Conservation (phyloP, 192 early-diverging fungal species). For the Coemansia javaensis region DNA sequence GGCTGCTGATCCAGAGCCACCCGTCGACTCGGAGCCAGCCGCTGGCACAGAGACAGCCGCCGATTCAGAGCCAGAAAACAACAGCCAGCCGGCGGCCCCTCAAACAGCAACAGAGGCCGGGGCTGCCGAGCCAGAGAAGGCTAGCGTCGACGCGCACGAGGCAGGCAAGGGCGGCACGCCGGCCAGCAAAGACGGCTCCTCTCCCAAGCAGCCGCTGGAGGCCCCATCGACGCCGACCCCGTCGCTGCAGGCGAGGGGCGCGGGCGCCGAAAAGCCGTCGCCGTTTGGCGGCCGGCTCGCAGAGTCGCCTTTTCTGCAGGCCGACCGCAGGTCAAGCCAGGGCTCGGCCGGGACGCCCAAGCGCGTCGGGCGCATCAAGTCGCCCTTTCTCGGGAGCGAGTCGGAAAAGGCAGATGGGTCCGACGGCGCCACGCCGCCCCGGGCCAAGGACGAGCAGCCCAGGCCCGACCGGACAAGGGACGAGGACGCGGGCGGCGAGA, state of each 20-base stretch:
- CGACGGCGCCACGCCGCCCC: background rate
- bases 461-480: background rate
- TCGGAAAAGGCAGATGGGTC: background rate
- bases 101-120: too few relatives aligned
- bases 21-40: too few relatives aligned
- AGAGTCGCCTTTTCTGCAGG: conserved; percentile 45
- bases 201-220: background rate
- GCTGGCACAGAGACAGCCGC: too few relatives aligned
- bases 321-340: conserved; percentile 27
- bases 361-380: conserved; percentile 36
- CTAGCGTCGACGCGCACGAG: too few relatives aligned
- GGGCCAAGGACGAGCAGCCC: background rate
- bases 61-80: too few relatives aligned
- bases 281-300: conserved; percentile 31
- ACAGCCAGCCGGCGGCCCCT: too few relatives aligned
- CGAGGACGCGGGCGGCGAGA: too few relatives aligned
- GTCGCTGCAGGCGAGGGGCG: conserved; percentile 7
- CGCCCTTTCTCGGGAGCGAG: conserved; percentile 34
- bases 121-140: too few relatives aligned
- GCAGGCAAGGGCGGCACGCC: too few relatives aligned
- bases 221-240: background rate
- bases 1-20: too few relatives aligned
- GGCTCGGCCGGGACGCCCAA: conserved; percentile 10
- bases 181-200: background rate
- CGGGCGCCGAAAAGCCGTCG: conserved; percentile 18